Evolutionary conservation across 73 alveolate genomes (phyloP), one percentile per base, ranked within the genome.

Genomic region (Paramecium biaurelia): DNA sequence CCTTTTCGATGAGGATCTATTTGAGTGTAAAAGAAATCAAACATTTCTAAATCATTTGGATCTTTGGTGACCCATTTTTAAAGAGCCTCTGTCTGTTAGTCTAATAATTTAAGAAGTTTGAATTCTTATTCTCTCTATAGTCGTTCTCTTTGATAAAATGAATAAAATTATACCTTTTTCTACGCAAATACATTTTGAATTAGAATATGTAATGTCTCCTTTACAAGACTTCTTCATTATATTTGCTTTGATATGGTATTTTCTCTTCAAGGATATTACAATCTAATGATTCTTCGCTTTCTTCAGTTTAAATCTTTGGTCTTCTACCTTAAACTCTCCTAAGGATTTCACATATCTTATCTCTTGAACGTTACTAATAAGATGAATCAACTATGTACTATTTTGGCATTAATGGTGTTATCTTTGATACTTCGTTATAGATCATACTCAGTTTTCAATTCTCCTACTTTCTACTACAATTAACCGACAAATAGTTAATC

Each of bases 401-500:
- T 79, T 79, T 45, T 79, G 7, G 90, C 90, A 79, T 79, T 79
- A 2, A 79, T 47, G 7, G 90, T 23, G 43, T 79, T 45, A 14
- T 79, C 90, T 34, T 79, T 79, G 20, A 79, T 79, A 45, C 63
- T 43, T 1, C 72, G 45, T n/a, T 20, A 10, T 79, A 79, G 47
- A 23, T 79, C 90, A 34, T 30, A 79, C 45, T 79, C 90, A 9
- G 90, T 47, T 41, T 79, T 79, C 15, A 79, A 34, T 10, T 79
- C 90, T 12, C 56, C 90, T 21, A 79, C 90, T n/a, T 79, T 79
- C 45, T 41, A 7, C 28, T 79, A 42, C 70, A 79, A 47, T 47
- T 79, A 79, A 79, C 90, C 72, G 90, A 79, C 90, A 79, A 43
- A 43, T 45, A 79, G 90, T 79, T 79, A 79, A 79, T 41, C 90